Conservation (phyloP, 1,139 yeast species). For the Taiozyma sp. region DNA sequence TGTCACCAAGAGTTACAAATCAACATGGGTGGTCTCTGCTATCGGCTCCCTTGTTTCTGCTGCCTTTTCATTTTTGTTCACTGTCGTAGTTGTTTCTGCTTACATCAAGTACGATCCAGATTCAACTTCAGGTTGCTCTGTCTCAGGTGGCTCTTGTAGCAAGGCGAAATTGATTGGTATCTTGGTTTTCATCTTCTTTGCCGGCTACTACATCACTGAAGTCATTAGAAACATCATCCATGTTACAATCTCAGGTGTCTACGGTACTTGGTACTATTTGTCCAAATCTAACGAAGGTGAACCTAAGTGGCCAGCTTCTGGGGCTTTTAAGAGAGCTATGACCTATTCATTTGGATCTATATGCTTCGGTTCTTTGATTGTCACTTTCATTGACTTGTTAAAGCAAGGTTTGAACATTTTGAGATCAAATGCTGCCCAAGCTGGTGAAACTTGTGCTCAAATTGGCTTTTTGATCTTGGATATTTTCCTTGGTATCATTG, state of each 20-base stretch:
- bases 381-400: slow-evolving; percentile 64
- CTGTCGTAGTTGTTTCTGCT: slow-evolving; percentile 64
- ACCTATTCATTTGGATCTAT: slow-evolving; percentile 89
- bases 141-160: slow-evolving; percentile 63
- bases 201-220: slow-evolving; percentile 83
- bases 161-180: slow-evolving; percentile 62
- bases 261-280: slow-evolving; percentile 88
- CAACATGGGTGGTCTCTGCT: slow-evolving; percentile 57
- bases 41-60: slow-evolving; percentile 63
- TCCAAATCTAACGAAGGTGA: slow-evolving; percentile 73
- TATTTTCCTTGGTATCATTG: slow-evolving; percentile 56
- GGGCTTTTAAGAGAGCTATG: slow-evolving; percentile 77
- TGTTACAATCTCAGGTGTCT: slow-evolving; percentile 78
- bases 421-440: slow-evolving; percentile 47
- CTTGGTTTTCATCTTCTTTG: slow-evolving; percentile 66
- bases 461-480: slow-evolving; percentile 52
- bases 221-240: slow-evolving; percentile 83
- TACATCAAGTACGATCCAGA: slow-evolving; percentile 66
- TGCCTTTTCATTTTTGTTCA: slow-evolving; percentile 59
- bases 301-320: slow-evolving; percentile 76
- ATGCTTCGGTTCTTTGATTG: slow-evolving; percentile 82
- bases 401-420: slow-evolving; percentile 44
- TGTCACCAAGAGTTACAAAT: slow-evolving; percentile 67
- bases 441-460: slow-evolving; percentile 51
- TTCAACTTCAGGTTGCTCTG: slow-evolving; percentile 38